These are phyloP conservation scores for Exophiala aquamarina DNA, from an alignment of 2,329 filamentous ascomycete genomes.

Conservation along the genomic window DNA sequence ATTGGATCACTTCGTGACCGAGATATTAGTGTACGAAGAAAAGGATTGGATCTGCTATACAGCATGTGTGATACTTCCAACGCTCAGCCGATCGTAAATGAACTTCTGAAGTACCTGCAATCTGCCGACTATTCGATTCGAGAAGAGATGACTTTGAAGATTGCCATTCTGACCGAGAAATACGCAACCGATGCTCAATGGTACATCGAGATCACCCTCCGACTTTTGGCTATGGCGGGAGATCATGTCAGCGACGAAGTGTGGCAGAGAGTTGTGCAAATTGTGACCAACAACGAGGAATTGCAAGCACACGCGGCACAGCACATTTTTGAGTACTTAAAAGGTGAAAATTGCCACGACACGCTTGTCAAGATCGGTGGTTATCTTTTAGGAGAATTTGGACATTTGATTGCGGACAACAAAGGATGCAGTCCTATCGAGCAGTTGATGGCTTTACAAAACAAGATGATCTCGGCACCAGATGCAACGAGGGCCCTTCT, in stretches of 20 bases:
- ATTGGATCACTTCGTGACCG: slow-evolving; percentile 90
- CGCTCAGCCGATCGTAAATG: slow-evolving; percentile 86
- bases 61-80: slow-evolving; percentile 99
- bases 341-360: slow-evolving; percentile 91
- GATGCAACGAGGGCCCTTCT: slow-evolving; percentile 91
- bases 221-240: slow-evolving; percentile 92
- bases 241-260: slow-evolving; percentile 99
- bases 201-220: slow-evolving; percentile 97
- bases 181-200: slow-evolving; percentile 98
- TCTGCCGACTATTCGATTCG: slow-evolving; percentile 96
- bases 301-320: slow-evolving; percentile 94
- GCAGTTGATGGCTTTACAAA: slow-evolving; percentile 88
- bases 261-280: slow-evolving; percentile 98
- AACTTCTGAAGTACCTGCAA: slow-evolving; percentile 90
- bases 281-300: slow-evolving; percentile 98
- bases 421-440: slow-evolving; percentile 93
- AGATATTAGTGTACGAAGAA: slow-evolving; percentile 94
- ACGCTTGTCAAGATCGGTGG: slow-evolving; percentile 97
- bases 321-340: slow-evolving; percentile 88
- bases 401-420: slow-evolving; percentile 91
- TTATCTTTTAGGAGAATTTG: slow-evolving; percentile 94
- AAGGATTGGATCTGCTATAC: slow-evolving; percentile 93
- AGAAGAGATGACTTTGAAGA: slow-evolving; percentile 99
- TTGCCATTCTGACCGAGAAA: slow-evolving; percentile 96
- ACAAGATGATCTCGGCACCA: slow-evolving; percentile 85